Conservation (phyloP, 2,329 filamentous ascomycete species). For the Alternaria arbusti region DNA sequence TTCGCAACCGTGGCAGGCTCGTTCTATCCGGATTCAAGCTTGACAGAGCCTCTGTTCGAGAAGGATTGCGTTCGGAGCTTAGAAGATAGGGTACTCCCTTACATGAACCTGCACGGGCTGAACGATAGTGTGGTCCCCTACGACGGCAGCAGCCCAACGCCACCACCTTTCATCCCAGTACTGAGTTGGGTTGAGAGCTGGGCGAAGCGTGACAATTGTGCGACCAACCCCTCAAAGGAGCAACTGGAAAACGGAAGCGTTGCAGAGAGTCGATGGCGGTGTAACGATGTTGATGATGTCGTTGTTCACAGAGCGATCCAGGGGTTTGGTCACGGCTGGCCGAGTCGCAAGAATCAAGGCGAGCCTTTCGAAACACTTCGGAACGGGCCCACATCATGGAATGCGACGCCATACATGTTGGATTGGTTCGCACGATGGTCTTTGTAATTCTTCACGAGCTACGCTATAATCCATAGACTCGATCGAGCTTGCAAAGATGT, state of each 20-base stretch:
- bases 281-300: slow-evolving; percentile 16
- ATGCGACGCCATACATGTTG: slow-evolving; percentile 26
- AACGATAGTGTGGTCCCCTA: slow-evolving; percentile 33
- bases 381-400: slow-evolving; percentile 26
- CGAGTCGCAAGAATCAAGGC: slow-evolving; percentile 20
- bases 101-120: slow-evolving; percentile 29
- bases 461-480: not conserved
- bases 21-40: slow-evolving; percentile 44
- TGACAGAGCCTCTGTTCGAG: slow-evolving; percentile 27
- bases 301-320: slow-evolving; percentile 22
- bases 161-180: slow-evolving; percentile 24
- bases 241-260: slow-evolving; percentile 18
- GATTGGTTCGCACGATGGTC: slow-evolving; percentile 29
- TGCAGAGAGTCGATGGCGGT: slow-evolving; percentile 21
- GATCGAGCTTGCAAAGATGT: not conserved
- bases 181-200: slow-evolving; percentile 18
- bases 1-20: slow-evolving; percentile 56
- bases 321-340: slow-evolving; percentile 35
- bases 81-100: slow-evolving; percentile 13
- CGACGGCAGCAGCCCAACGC: slow-evolving; percentile 22
- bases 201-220: slow-evolving; percentile 17
- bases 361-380: slow-evolving; percentile 28
- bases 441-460: not conserved
- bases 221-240: not conserved
- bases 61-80: slow-evolving; percentile 11